phyloP scores from a whole-genome alignment of 2,329 filamentous ascomycete genomes.

The Cercospora sp. region DNA sequence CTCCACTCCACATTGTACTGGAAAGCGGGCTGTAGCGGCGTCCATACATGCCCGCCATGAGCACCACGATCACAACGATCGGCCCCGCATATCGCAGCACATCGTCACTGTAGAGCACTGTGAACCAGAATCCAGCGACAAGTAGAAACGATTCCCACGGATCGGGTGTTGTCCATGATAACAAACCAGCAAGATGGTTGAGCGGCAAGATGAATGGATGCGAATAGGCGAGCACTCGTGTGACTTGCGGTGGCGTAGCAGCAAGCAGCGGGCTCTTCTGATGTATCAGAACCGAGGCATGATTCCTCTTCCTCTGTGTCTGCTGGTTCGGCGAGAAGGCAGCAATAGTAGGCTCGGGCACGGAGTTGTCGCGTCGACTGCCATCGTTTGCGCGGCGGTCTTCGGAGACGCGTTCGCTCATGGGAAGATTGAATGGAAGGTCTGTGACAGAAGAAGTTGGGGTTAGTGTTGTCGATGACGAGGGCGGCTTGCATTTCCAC shows the following conservation, averaged over 20 bases:
- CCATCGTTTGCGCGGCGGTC: constrained; percentile 22
- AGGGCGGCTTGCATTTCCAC: neutral
- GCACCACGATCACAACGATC: constrained; percentile 71
- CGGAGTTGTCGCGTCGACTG: constrained; percentile 20
- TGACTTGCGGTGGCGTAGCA: constrained; percentile 92
- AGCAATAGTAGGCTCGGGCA: constrained; percentile 70
- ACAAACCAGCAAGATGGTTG: constrained; percentile 77
- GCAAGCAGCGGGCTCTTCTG: constrained; percentile 93
- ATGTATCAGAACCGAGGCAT: constrained; percentile 73
- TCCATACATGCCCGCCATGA: constrained; percentile 92
- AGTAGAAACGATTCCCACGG: constrained; percentile 96
- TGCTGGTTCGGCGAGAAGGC: constrained; percentile 87
- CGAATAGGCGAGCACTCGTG: constrained; percentile 88
- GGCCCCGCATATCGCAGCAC: constrained; percentile 82
- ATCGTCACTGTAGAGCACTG: constrained; percentile 80
- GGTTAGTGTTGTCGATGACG: constrained; percentile 10
- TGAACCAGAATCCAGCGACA: constrained; percentile 80
- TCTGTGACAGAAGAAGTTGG: constrained; percentile 17
- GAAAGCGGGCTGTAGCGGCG: constrained; percentile 86
- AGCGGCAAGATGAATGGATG: constrained; percentile 90
- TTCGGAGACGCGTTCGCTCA: constrained; percentile 24
- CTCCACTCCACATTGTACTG: constrained; percentile 73
- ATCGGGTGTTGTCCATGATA: constrained; percentile 93
- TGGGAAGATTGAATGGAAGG: constrained; percentile 28
- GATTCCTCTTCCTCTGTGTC: constrained; percentile 27